A percentile compares a stretch with the other conserved stretches of the same genome.
phyloP scores from a whole-genome alignment of 192 early-diverging fungal species.

The Podochytrium sp. region DNA sequence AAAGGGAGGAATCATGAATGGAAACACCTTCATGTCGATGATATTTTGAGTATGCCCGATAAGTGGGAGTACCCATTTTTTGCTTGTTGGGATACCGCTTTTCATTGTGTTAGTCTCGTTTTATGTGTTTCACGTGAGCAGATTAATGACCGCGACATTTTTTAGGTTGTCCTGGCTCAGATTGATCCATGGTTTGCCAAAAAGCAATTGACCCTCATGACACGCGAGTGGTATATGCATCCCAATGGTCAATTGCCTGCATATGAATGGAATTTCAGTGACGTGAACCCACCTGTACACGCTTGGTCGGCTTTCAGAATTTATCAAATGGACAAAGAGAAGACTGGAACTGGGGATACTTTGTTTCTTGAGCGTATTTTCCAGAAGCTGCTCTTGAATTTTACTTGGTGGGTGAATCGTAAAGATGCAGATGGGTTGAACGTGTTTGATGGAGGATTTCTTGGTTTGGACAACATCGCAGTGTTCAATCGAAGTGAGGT shows the following conservation, averaged over 20 bases:
- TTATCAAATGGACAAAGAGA: constrained; percentile 33
- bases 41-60: constrained; percentile 41
- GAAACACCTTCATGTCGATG: constrained; percentile 41
- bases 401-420: constrained; percentile 58
- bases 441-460: constrained; percentile 58
- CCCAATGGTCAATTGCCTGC: constrained; percentile 43
- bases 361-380: constrained; percentile 43
- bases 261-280: constrained; percentile 43
- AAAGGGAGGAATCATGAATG: constrained; percentile 35
- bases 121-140: background rate
- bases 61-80: constrained; percentile 48
- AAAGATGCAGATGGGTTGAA: constrained; percentile 57
- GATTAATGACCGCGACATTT: background rate
- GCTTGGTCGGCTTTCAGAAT: constrained; percentile 38
- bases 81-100: constrained; percentile 43
- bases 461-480: constrained; percentile 62
- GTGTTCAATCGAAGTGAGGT: constrained; percentile 59
- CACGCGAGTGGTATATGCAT: constrained; percentile 41
- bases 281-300: constrained; percentile 39
- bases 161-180: background rate
- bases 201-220: constrained; percentile 35
- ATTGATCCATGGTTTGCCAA: constrained; percentile 46
- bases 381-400: constrained; percentile 43
- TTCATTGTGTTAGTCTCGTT: constrained; percentile 32
- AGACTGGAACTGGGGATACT: constrained; percentile 17